Evolutionary conservation across 2,329 filamentous ascomycete species (phyloP).

Genomic region (Botrytis squamosa): DNA sequence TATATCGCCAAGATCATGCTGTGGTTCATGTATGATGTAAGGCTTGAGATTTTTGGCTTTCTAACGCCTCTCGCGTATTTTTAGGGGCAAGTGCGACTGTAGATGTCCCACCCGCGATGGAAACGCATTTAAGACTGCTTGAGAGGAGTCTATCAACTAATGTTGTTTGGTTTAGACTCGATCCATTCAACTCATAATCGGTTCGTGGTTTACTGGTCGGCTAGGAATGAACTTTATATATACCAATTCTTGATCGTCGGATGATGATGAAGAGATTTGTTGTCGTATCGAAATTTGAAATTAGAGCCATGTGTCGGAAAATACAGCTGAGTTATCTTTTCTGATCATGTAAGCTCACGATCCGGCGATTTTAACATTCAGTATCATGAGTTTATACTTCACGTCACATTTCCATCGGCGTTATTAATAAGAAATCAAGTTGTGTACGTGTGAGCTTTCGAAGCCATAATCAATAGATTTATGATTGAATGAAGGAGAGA

Average conservation of each 20-base stretch:
- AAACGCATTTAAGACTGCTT: background rate
- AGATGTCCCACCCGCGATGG: background rate
- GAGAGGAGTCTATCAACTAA: background rate
- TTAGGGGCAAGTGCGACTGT: background rate
- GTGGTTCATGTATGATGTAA: background rate
- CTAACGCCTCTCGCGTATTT: background rate
- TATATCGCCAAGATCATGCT: background rate
- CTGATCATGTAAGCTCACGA: too few species aligned
- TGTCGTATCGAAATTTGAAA: too few species aligned
- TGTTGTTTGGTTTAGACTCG: background rate
- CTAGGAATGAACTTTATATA: too few species aligned
- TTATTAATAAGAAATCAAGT: background rate
- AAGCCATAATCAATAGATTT: background rate
- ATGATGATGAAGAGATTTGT: too few species aligned
- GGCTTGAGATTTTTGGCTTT: background rate
- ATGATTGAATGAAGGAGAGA: background rate
- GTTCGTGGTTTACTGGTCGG: too few species aligned
- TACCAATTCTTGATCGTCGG: too few species aligned
- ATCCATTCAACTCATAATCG: background rate
- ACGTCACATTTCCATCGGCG: background rate
- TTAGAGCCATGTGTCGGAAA: too few species aligned
- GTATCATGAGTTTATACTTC: background rate
- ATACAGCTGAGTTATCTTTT: too few species aligned
- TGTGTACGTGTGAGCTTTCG: background rate
- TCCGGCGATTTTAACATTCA: too few species aligned